phyloP scores from a whole-genome alignment of 352 stramenopile genomes.

The Phytopythium mirpurense region DNA sequence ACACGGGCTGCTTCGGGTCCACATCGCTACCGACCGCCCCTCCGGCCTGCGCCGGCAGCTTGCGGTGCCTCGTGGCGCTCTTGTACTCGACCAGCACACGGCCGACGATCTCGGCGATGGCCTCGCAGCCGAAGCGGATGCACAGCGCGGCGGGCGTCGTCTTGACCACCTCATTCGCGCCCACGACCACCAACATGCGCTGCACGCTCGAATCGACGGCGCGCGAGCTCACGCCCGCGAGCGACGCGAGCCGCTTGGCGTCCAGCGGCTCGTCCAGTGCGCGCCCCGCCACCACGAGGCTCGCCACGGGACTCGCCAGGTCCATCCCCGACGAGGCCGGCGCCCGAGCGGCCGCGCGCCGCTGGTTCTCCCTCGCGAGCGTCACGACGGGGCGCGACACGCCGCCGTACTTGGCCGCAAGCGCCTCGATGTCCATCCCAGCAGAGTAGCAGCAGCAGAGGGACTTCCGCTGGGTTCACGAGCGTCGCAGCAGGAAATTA shows the following conservation, averaged over 20 bases:
- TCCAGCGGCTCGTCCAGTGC: slow-evolving; percentile 48
- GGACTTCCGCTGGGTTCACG: too few relatives aligned
- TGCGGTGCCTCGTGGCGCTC: slow-evolving; percentile 1
- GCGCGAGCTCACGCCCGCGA: slow-evolving; percentile 33
- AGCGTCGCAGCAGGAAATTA: too few relatives aligned
- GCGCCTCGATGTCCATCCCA: slow-evolving; percentile 55
- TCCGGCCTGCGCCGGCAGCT: slow-evolving; percentile 16
- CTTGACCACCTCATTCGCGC: slow-evolving; percentile 36
- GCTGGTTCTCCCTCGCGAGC: slow-evolving; percentile 49
- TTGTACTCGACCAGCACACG: slow-evolving; percentile 59
- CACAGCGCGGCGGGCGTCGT: slow-evolving; percentile 50
- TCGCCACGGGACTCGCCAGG: slow-evolving; percentile 47
- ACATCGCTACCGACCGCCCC: slow-evolving; percentile 15
- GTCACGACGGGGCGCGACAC: slow-evolving; percentile 42
- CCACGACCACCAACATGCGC: slow-evolving; percentile 49
- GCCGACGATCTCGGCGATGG: slow-evolving; percentile 53
- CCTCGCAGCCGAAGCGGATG: slow-evolving; percentile 68
- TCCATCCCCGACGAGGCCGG: slow-evolving; percentile 20
- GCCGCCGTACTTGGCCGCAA: slow-evolving; percentile 46
- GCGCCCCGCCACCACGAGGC: slow-evolving; percentile 52
- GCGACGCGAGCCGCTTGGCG: slow-evolving; percentile 29
- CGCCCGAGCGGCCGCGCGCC: slow-evolving; percentile 40
- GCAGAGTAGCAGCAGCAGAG: too few relatives aligned
- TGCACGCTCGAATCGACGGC: slow-evolving; percentile 40
- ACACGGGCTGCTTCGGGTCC: slow-evolving; percentile 44